These are phyloP conservation scores for Nannochloropsis salina DNA, from an alignment of 108 stramenopile genomes.

Conservation along the genomic window DNA sequence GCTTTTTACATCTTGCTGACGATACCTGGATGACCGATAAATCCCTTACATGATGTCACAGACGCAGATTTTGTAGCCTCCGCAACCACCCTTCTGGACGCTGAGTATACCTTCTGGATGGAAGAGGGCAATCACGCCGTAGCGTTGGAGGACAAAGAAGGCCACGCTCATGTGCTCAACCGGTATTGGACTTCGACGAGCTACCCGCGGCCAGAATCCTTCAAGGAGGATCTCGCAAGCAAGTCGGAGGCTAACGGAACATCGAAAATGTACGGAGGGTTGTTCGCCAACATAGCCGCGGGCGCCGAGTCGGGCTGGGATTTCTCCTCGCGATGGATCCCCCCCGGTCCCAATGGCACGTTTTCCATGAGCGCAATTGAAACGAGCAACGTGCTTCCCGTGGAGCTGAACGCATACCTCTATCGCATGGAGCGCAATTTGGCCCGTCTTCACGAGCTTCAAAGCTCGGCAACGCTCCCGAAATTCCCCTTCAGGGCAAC, in stretches of 20 bases:
- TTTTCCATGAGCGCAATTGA: constrained; percentile 22
- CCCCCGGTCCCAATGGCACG: background rate
- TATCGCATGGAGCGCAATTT: constrained; percentile 34
- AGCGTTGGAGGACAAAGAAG: constrained; percentile 24
- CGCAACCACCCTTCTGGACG: constrained; percentile 24
- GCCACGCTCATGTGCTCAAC: constrained; percentile 34
- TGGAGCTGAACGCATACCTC: constrained; percentile 53
- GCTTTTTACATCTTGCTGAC: no score
- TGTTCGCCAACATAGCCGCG: constrained; percentile 43
- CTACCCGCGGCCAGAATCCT: constrained; percentile 46
- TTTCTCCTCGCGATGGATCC: constrained; percentile 58
- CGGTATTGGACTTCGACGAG: constrained; percentile 36
- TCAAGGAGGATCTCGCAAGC: constrained; percentile 25
- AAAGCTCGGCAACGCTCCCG: background rate
- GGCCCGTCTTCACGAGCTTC: background rate
- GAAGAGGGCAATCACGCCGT: constrained; percentile 31
- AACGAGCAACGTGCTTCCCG: constrained; percentile 47
- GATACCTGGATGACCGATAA: no score
- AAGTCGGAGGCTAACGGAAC: background rate
- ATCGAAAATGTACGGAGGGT: background rate
- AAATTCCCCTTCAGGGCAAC: background rate
- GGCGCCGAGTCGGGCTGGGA: constrained; percentile 60
- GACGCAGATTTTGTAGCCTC: background rate
- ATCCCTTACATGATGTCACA: background rate
- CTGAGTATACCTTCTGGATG: constrained; percentile 54